Conservation (phyloP, 306 rosid species). For the Macrotyloma uniflorum region DNA sequence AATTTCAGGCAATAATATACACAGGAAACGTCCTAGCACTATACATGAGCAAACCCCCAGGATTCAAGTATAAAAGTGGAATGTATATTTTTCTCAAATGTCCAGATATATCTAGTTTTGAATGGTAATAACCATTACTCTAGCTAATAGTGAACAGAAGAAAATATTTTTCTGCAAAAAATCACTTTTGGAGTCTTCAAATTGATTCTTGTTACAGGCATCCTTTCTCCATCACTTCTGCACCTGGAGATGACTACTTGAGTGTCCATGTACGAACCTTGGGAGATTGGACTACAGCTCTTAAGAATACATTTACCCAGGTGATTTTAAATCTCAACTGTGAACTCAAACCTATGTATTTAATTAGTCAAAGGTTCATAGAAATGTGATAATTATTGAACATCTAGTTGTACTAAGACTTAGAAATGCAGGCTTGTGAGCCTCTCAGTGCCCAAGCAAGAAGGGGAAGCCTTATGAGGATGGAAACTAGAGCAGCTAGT, state of each 20-base stretch:
- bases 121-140: slow-evolving; percentile 61
- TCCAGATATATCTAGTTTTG: slow-evolving; percentile 79
- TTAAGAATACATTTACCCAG: slow-evolving; percentile 62
- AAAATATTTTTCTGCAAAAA: slow-evolving; percentile 5
- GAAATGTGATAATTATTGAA: slow-evolving; percentile 10
- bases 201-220: slow-evolving; percentile 59
- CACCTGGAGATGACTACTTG: slow-evolving; percentile 90
- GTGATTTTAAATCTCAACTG: slow-evolving; percentile 42
- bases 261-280: slow-evolving; percentile 78
- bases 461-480: slow-evolving; percentile 61
- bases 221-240: slow-evolving; percentile 95
- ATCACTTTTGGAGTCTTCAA: slow-evolving; percentile 15
- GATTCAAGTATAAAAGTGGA: slow-evolving; percentile 84
- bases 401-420: slow-evolving; percentile 14
- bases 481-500: slow-evolving; percentile 62
- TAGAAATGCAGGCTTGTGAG: slow-evolving; percentile 67
- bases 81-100: slow-evolving; percentile 91
- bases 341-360: slow-evolving; percentile 6
- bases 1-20: slow-evolving; percentile 77
- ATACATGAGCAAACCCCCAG: slow-evolving; percentile 76
- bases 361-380: neutral
- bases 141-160: neutral
- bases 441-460: slow-evolving; percentile 50
- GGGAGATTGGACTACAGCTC: slow-evolving; percentile 95
- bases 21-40: slow-evolving; percentile 87